Evolutionary conservation across 176 grass and related monocot species (phyloP).

Genomic region (Musa itinerans): DNA sequence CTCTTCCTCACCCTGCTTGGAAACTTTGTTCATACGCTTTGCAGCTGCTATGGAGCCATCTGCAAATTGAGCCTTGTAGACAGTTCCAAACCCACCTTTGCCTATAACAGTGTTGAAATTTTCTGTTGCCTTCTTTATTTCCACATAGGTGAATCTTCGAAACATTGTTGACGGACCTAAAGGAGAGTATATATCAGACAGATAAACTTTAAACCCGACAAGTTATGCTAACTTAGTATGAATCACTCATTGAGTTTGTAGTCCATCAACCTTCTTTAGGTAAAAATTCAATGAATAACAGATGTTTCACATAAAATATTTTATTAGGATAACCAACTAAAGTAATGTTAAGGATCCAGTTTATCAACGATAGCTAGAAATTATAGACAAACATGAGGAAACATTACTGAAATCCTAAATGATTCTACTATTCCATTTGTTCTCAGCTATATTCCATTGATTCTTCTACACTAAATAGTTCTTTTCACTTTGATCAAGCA

Average conservation of each 20-base stretch:
- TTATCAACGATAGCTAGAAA: not conserved
- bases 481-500: not conserved
- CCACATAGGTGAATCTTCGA: slow-evolving; percentile 68
- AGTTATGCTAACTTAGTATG: too few relatives aligned
- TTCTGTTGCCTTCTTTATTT: slow-evolving; percentile 60
- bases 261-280: not conserved
- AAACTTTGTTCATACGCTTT: slow-evolving; percentile 97
- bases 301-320: not conserved
- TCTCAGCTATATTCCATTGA: not conserved
- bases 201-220: not conserved
- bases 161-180: slow-evolving; percentile 90
- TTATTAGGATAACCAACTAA: not conserved
- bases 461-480: not conserved
- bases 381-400: not conserved
- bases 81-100: slow-evolving; percentile 96
- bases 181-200: slow-evolving; percentile 18
- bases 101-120: slow-evolving; percentile 81
- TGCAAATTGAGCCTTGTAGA: slow-evolving; percentile 70
- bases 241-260: not conserved
- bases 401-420: not conserved
- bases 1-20: slow-evolving; percentile 89
- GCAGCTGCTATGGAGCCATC: slow-evolving; percentile 66
- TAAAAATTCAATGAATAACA: not conserved
- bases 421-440: not conserved
- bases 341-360: not conserved